Percentiles rank a stretch among this genome's conserved stretches.
phyloP scores from a whole-genome alignment of 163 green algal species.

The Scenedesmus sp. region DNA sequence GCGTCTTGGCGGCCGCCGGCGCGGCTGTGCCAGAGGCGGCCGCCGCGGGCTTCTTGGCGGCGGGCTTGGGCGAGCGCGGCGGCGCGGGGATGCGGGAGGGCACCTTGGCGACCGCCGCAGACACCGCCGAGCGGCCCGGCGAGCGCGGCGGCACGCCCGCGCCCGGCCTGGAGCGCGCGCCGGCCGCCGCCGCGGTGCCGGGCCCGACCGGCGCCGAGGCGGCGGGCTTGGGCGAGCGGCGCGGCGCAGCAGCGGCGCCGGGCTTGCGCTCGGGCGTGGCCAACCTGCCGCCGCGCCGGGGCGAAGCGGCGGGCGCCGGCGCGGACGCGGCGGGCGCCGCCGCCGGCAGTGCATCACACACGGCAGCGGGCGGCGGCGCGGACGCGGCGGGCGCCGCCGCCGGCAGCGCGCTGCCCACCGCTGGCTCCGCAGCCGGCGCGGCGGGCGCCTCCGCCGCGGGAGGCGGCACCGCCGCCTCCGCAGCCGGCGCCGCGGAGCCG shows the following conservation, averaged over 20 bases:
- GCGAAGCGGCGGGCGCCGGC: neutral
- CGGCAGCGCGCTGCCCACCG: neutral
- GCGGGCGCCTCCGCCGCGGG: neutral
- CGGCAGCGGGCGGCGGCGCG: slow-evolving; percentile 31
- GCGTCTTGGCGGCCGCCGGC: neutral
- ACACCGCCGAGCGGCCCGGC: neutral
- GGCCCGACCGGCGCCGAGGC: slow-evolving; percentile 1
- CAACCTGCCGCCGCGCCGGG: neutral
- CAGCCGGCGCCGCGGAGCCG: neutral
- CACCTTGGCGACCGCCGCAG: slow-evolving; percentile 15
- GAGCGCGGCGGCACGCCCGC: slow-evolving; percentile 5
- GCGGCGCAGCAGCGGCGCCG: slow-evolving; percentile 8
- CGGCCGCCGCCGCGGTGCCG: neutral
- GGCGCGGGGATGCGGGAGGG: slow-evolving; percentile 33
- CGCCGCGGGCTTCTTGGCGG: slow-evolving; percentile 13
- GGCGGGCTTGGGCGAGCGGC: too few species aligned
- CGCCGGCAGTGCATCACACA: neutral
- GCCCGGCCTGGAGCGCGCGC: too few species aligned
- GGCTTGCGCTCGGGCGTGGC: neutral
- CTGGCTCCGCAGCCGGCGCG: neutral
- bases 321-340: neutral
- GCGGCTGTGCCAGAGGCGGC: neutral
- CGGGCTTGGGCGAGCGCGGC: neutral
- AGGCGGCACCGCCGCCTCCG: too few species aligned
- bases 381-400: neutral